phyloP scores from a whole-genome alignment of 2,329 filamentous ascomycete genomes.

The Fusarium sp. region DNA sequence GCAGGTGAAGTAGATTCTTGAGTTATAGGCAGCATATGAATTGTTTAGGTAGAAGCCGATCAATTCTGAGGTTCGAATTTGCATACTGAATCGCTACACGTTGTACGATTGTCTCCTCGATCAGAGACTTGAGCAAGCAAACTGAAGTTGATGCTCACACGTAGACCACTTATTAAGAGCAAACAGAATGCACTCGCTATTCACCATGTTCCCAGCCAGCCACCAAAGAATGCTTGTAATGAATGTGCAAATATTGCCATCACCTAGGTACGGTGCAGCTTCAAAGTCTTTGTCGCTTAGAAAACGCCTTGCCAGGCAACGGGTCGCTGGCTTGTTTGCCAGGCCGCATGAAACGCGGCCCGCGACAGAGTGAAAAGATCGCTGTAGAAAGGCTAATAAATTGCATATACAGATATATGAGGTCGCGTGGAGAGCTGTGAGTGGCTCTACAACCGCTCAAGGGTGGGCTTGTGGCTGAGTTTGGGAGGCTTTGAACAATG shows the following conservation, averaged over 20 bases:
- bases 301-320: conserved; percentile 41
- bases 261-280: neutral
- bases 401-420: conserved; percentile 9
- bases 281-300: conserved; percentile 11
- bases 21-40: neutral
- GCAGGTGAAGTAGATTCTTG: neutral
- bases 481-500: conserved; percentile 34
- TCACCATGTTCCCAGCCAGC: neutral
- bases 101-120: too few relatives aligned
- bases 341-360: conserved; percentile 31
- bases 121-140: too few relatives aligned
- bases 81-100: too few relatives aligned
- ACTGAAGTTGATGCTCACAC: too few relatives aligned
- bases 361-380: conserved; percentile 2
- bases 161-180: neutral
- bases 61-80: neutral
- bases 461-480: conserved; percentile 40
- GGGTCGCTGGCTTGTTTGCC: conserved; percentile 8
- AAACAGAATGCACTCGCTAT: neutral
- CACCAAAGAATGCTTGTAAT: neutral
- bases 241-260: neutral
- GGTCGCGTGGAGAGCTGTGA: conserved; percentile 38
- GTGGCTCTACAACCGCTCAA: conserved; percentile 39
- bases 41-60: neutral
- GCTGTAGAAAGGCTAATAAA: conserved; percentile 10